Evolutionary conservation across 2,329 filamentous ascomycete genomes (phyloP).

Genomic region (Hypoxylon sp.): DNA sequence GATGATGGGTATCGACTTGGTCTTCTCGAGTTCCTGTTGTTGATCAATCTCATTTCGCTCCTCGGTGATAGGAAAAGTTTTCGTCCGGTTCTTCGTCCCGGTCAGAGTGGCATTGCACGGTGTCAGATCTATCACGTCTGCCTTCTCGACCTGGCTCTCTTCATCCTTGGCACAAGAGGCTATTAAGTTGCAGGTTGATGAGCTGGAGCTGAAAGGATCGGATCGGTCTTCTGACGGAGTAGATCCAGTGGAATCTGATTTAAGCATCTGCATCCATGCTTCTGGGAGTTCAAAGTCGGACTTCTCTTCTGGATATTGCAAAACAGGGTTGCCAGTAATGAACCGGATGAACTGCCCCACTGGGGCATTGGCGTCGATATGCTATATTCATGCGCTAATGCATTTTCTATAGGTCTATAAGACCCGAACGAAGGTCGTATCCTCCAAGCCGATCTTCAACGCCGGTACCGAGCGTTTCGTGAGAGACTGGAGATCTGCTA

Average conservation of each 20-base stretch:
- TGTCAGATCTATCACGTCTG: conserved; percentile 38
- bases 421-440: conserved; percentile 94
- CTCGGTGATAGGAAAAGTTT: conserved; percentile 48
- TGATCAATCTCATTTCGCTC: conserved; percentile 48
- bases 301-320: conserved; percentile 47
- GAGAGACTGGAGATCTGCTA: conserved; percentile 90
- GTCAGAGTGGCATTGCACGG: conserved; percentile 37
- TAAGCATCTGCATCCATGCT: conserved; percentile 33
- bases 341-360: conserved; percentile 52
- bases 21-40: conserved; percentile 49
- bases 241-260: conserved; percentile 19
- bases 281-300: conserved; percentile 47
- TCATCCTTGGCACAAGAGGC: conserved; percentile 44
- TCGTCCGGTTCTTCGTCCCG: conserved; percentile 46
- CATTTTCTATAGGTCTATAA: conserved; percentile 75
- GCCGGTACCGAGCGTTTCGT: conserved; percentile 94
- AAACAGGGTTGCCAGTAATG: conserved; percentile 48
- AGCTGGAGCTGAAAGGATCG: conserved; percentile 17
- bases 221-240: conserved; percentile 13
- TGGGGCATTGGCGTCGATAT: too few relatives aligned
- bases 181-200: conserved; percentile 39
- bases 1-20: conserved; percentile 50
- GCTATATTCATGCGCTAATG: too few relatives aligned
- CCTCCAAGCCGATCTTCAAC: conserved; percentile 96
- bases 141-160: conserved; percentile 43